phyloP scores from a whole-genome alignment of 371 early-diverging fungal species.

The Globomyces sp. region DNA sequence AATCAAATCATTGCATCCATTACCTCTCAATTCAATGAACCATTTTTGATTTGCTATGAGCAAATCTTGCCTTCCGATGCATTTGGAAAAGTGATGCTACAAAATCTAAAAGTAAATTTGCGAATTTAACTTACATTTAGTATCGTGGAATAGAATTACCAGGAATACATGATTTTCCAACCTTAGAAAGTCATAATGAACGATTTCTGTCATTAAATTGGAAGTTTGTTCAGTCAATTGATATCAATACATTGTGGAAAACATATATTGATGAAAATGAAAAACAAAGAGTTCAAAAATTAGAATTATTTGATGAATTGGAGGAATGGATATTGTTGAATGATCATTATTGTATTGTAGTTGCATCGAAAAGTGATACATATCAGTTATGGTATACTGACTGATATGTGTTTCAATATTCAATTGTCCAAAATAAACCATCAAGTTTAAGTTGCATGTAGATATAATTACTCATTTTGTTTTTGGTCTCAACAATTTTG shows the following conservation, averaged over 20 bases:
- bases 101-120: constrained; percentile 61
- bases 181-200: constrained; percentile 62
- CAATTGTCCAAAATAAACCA: no score
- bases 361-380: background rate
- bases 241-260: constrained; percentile 71
- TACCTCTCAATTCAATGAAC: constrained; percentile 45
- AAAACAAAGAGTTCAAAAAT: constrained; percentile 59
- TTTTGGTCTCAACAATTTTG: no score
- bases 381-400: no score
- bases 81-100: constrained; percentile 90
- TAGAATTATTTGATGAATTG: constrained; percentile 91
- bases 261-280: constrained; percentile 48
- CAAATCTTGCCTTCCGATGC: constrained; percentile 87
- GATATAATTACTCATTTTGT: no score
- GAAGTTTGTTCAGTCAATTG: constrained; percentile 62
- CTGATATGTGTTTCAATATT: no score
- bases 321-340: constrained; percentile 89
- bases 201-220: constrained; percentile 66
- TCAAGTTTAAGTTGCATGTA: no score
- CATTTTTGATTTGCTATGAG: constrained; percentile 79
- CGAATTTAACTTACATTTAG: no score
- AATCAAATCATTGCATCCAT: constrained; percentile 71
- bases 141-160: constrained; percentile 66
- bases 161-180: constrained; percentile 73
- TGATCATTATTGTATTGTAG: constrained; percentile 77